Base-by-base conservation (phyloP, 805 yeast species). In the Saturnispora saitoi region DNA sequence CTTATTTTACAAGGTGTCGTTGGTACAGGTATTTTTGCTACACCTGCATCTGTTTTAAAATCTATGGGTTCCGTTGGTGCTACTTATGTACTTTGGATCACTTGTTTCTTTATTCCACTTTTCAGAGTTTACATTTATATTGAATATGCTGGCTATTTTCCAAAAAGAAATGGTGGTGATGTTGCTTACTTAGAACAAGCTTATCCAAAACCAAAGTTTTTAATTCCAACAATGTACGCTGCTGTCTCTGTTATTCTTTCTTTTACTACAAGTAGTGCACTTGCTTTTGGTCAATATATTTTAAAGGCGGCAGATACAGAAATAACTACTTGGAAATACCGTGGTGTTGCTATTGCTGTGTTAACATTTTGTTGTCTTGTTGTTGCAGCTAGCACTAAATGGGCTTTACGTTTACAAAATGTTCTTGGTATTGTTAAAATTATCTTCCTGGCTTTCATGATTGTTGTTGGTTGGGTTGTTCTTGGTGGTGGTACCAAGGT, bases 251-350 rank as follows among this genome's bases (percentile, higher is more conserved):
- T 86, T 58, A 74, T 84, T 58, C 69, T 86, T 43, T 93, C 93
- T 34, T 86, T 90, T 87, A 90, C 95, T 20, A 80, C 93, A 11
- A 86, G 90, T 63, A 84, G 85, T 63, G 81, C 90, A 19, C 78
- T 84, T 45, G 86, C 84, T 32, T 83, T 83, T 54, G 95, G 95
- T 32, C 83, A 82, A 59, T 86, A 83, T 67, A 72, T 86, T 52
- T 70, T 86, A 51, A 77, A 76, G 36, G 95, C 95, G 9, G 89
- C 90, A 5, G 83, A 78, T 38, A 72, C 70, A 17, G 83, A 79
- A 51, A 73, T 77, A 9, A 79, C 83, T 12, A 75, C 80, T 56
- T 86, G 95, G 95, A 79, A 80, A 58, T 81, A 83, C 55, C 73
- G 91, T 59, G 89, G 80, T 38, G 75, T 86, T 56, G 95, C 90